phyloP scores from a whole-genome alignment of 2,329 filamentous ascomycete species.

The Pestalotiopsis sp. region DNA sequence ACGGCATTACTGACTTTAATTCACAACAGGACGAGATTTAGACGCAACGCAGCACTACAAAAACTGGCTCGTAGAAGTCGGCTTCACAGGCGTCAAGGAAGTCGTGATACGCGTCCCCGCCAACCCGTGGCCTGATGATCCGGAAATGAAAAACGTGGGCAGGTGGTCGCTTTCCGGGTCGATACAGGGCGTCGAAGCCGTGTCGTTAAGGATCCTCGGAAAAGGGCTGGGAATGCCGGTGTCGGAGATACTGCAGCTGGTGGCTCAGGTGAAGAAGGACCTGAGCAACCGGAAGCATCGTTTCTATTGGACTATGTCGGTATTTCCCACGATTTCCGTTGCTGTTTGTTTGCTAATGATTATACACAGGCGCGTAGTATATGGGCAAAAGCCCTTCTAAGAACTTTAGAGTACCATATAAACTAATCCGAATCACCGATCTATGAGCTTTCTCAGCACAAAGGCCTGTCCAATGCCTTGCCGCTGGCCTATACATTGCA shows the following conservation, averaged over 20 bases:
- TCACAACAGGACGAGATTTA: no score
- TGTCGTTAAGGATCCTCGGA: not conserved
- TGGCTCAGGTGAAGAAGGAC: not conserved
- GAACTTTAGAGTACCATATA: no score
- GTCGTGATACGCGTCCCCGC: not conserved
- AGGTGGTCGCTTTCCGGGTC: not conserved
- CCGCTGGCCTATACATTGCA: no score
- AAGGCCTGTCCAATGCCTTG: no score
- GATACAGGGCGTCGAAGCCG: not conserved
- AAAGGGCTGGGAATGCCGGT: not conserved
- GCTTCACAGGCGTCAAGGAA: not conserved
- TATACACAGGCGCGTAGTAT: no score
- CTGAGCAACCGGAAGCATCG: not conserved
- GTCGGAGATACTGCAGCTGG: not conserved
- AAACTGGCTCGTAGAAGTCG: not conserved
- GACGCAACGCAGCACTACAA: no score
- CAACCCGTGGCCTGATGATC: not conserved
- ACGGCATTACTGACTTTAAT: no score
- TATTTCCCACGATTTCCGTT: no score
- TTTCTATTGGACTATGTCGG: not conserved
- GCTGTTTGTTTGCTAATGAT: no score
- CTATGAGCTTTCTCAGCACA: no score
- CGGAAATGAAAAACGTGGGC: not conserved
- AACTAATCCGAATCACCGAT: no score
- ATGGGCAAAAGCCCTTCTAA: no score